Evolutionary conservation across 805 yeast species (phyloP), one percentile per base, ranked within the genome.

Genomic region (Zygoascus ofunaensis): DNA sequence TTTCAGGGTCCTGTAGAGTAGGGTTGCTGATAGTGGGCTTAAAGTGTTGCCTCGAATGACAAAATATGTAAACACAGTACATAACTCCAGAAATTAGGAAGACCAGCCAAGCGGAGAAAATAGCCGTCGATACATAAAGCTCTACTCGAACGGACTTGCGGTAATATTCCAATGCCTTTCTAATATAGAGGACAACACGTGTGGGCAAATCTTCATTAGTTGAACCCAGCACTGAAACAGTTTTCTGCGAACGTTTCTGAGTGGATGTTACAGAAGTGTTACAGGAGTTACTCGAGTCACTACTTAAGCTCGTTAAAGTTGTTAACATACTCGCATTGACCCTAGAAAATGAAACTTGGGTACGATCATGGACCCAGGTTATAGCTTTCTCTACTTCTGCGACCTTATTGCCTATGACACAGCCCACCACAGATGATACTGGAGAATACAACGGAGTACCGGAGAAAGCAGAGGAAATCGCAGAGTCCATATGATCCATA

Each of bases 371-470:
- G 1, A 87, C 65, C 97, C 97, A 92, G 1, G 79, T 73, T 44
- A 89, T 62, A 0, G 94, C 97, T 24, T 73, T 57, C 50, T 83
- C 83, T 2, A 87, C 66, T 19, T 72, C 69, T 12, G 69, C 69
- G 4, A 90, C 60, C 55, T 90, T 92, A 40, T 81, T 69, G 15
- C 85, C 90, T 33, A 92, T 68, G 2, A 85, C 76, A 64, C 98
- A 90, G 26, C 80, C 77, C 3, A 89, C 82, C 0, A 87, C 77
- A 0, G 80, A 71, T 23, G 72, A 70, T 38, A 87, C 69, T 0
- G 94, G 83, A 1, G 59, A 58, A 39, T 78, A 74, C 8, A 90
- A 63, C 0, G 82, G 74, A 0, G 97, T 86, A 2, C 71, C 71
- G 4, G 79, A 77, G 62, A 92, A 87, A 0, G 79, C 69, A 5